Conservation (phyloP, 768 basidiomycete genomes). For the Gyrodon lividus region DNA sequence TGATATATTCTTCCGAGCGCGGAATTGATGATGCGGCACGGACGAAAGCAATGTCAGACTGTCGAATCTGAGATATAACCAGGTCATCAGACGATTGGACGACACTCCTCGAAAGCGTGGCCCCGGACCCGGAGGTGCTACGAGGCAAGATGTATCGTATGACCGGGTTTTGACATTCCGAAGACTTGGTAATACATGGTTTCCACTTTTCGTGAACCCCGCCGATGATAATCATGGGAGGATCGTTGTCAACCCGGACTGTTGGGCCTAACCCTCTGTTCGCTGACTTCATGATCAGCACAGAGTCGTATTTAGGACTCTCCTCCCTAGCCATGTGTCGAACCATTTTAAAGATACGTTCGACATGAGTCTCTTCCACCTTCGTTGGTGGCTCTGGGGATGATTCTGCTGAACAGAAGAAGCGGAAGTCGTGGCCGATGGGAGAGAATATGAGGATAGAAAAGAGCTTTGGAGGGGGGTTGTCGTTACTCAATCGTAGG, state of each 20-base stretch:
- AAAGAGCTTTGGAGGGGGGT: conserved; percentile 8
- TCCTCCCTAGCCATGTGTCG: conserved; percentile 1
- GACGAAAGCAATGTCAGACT: conserved; percentile 15
- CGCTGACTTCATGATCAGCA: background rate
- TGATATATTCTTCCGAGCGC: conserved; percentile 19
- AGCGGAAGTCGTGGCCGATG: conserved; percentile 8
- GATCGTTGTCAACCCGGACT: conserved; percentile 4
- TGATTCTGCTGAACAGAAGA: conserved; percentile 20
- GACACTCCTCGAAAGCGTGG: background rate
- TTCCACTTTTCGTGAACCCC: conserved; percentile 10
- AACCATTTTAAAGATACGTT: conserved; percentile 12
- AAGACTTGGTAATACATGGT: conserved; percentile 7
- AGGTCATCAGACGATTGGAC: background rate
- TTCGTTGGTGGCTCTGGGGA: background rate
- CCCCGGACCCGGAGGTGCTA: background rate
- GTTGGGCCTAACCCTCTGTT: background rate
- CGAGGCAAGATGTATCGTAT: conserved; percentile 9
- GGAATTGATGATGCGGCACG: conserved; percentile 6
- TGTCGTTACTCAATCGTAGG: background rate
- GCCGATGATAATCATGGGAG: conserved; percentile 10
- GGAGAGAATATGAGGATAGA: conserved; percentile 20
- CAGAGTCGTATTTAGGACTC: conserved; percentile 8
- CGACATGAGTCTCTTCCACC: conserved; percentile 14
- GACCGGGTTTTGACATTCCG: background rate
- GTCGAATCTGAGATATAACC: conserved; percentile 9